These are phyloP conservation scores for Pneumocystis jirovecii DNA, from an alignment of 1,139 yeast species.

Conservation along the genomic window DNA sequence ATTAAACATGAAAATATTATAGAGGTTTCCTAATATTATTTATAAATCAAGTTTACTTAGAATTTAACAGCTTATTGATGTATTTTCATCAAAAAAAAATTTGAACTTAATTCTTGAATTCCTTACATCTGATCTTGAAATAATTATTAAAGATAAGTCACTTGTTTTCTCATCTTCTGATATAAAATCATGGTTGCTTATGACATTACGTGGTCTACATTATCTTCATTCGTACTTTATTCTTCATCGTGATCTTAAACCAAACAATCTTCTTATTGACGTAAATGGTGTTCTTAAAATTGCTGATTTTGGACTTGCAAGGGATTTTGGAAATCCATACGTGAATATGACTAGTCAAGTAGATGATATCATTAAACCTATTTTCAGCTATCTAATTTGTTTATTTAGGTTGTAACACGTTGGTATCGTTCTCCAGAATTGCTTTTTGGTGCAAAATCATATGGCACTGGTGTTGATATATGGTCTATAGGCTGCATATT, in stretches of 20 bases:
- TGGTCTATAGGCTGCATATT: constrained; percentile 98
- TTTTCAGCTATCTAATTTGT: constrained; percentile 30
- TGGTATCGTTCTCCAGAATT: constrained; percentile 98
- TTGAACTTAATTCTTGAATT: constrained; percentile 80
- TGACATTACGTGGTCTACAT: constrained; percentile 86
- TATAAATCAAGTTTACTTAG: constrained; percentile 79
- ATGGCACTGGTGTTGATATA: constrained; percentile 76
- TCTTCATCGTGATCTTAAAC: constrained; percentile 85
- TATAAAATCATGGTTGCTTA: constrained; percentile 81
- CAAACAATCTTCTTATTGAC: constrained; percentile 95
- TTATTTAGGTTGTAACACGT: constrained; percentile 93
- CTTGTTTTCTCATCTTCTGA: constrained; percentile 74
- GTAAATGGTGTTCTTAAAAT: constrained; percentile 79
- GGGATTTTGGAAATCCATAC: not conserved
- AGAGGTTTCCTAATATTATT: constrained; percentile 63
- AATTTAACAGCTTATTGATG: constrained; percentile 34
- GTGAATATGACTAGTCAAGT: constrained; percentile 1
- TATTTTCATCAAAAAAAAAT: constrained; percentile 30
- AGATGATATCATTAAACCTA: not conserved
- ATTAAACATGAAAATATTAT: constrained; percentile 66
- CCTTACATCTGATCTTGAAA: constrained; percentile 81
- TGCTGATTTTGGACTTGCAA: constrained; percentile 29
- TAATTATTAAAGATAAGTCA: constrained; percentile 64
- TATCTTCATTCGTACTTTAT: constrained; percentile 93
- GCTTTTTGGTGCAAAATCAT: constrained; percentile 78